Evolutionary conservation across 148 eudicot genomes (phyloP), one percentile per base, ranked within the genome.

Genomic region (Selenicereus undatus): DNA sequence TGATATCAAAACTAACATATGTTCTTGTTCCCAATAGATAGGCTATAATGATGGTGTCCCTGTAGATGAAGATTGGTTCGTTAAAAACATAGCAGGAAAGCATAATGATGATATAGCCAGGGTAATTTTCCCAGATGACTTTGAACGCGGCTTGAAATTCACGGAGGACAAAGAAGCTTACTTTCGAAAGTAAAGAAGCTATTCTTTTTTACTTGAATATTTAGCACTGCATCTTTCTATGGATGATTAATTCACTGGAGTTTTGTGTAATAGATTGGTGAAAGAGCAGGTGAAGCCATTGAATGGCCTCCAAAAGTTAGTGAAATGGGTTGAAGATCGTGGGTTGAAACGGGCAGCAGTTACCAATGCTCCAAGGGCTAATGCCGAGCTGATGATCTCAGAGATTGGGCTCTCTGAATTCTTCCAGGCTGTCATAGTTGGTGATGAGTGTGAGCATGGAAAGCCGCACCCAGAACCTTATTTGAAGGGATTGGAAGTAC

Each of bases 331-430:
- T 13, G 88, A 93, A 88, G 97, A 92, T 30, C 93, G 75, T 80
- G 97, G 97, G 22, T 82, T 95, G 83, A 95, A 90, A 84, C 88
- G 97, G 72, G 99, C 99, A 76, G 97, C 99, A 32, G 99, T 95
- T 36, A 93, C 99, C 2, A 95, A 95, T 82, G 99, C 97, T 78
- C 97, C 97, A 22, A 89, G 85, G 84, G 77, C 68, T 72, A 95
- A 93, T 87, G 98, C 98, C 3, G 98, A 96, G 78, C 86, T 92
- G 76, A 96, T 96, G 91, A 83, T 96, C 81, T 90, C 93, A 52
- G 60, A 83, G 74, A 93, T 96, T 18, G 95, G 98, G 26, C 92
- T 93, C 52, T 68, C 93, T 20, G 90, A 93, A 20, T 95, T 95
- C 90, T 93, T 95, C 82, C 90, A 92, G 64, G 84, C 81, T 60